Evolutionary conservation across 371 early-diverging fungal genomes (phyloP).

Genomic region (Mortierella sp.): DNA sequence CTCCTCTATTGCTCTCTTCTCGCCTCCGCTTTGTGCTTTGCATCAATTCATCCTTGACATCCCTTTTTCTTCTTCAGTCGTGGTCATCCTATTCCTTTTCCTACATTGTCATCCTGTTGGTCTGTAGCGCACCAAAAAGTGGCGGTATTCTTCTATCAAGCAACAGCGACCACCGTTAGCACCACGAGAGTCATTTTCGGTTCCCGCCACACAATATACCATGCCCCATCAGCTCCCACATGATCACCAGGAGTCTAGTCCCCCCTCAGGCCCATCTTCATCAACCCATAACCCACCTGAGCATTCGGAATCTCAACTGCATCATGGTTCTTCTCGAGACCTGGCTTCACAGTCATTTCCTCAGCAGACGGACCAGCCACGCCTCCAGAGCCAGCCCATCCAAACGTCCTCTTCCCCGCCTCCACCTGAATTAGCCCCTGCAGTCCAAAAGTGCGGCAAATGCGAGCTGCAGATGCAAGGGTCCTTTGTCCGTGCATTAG

Average conservation of each 20-base stretch:
- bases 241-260: slow-evolving; percentile 12
- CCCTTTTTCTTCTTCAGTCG: too few relatives aligned
- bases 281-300: slow-evolving; percentile 4
- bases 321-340: slow-evolving; percentile 29
- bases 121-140: too few relatives aligned
- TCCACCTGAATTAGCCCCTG: slow-evolving; percentile 29
- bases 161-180: too few relatives aligned
- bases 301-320: slow-evolving; percentile 12
- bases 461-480: slow-evolving; percentile 71
- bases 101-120: too few relatives aligned
- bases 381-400: slow-evolving; percentile 34
- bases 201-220: too few relatives aligned
- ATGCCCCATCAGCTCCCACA: slow-evolving; percentile 29
- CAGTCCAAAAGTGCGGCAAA: slow-evolving; percentile 56
- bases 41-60: too few relatives aligned
- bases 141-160: too few relatives aligned
- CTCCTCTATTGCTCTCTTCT: too few relatives aligned
- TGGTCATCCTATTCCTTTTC: too few relatives aligned
- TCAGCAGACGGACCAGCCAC: slow-evolving; percentile 40
- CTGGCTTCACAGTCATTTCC: slow-evolving; percentile 34
- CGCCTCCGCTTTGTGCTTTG: too few relatives aligned
- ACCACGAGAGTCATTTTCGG: too few relatives aligned
- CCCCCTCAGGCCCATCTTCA: slow-evolving; percentile 5
- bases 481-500: slow-evolving; percentile 92
- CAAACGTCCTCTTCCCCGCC: slow-evolving; percentile 34